Evolutionary conservation across 192 early-diverging fungal species (phyloP).

Genomic region (Coemansia sp.): DNA sequence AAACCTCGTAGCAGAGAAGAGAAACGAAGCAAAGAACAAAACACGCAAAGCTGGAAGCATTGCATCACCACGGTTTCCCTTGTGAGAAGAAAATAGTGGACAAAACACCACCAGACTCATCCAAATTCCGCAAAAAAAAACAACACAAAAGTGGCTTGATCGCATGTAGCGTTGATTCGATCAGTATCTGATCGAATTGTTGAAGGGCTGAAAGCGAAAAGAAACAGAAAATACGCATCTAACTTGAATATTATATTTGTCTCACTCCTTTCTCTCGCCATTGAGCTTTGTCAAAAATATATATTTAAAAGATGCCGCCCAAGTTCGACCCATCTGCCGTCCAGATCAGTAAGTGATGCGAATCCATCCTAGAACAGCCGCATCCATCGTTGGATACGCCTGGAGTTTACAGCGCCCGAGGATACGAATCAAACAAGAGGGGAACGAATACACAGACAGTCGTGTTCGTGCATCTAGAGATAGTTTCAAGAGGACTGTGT

Average conservation of each 20-base stretch:
- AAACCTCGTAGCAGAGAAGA: neutral
- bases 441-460: neutral
- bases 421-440: conserved; percentile 3
- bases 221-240: conserved; percentile 52
- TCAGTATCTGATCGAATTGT: neutral
- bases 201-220: neutral
- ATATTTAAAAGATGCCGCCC: conserved; percentile 71
- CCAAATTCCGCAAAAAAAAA: no score
- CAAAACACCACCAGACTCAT: no score
- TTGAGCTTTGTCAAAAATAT: conserved; percentile 1
- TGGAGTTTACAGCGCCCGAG: neutral
- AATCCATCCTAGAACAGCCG: conserved; percentile 6
- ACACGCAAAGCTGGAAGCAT: no score
- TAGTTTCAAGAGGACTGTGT: neutral
- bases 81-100: no score
- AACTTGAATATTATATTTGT: neutral
- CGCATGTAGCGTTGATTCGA: conserved; percentile 66
- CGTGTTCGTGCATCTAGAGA: neutral
- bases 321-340: conserved; percentile 84
- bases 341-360: conserved; percentile 58
- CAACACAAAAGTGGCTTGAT: conserved; percentile 81
- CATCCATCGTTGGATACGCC: conserved; percentile 27
- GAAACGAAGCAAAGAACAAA: neutral
- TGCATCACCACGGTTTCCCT: no score
- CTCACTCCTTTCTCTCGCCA: neutral